A percentile compares a stretch with the other conserved stretches of the same genome.
Evolutionary conservation across 192 early-diverging fungal genomes (phyloP).

Genomic region (Lobosporangium transversale): DNA sequence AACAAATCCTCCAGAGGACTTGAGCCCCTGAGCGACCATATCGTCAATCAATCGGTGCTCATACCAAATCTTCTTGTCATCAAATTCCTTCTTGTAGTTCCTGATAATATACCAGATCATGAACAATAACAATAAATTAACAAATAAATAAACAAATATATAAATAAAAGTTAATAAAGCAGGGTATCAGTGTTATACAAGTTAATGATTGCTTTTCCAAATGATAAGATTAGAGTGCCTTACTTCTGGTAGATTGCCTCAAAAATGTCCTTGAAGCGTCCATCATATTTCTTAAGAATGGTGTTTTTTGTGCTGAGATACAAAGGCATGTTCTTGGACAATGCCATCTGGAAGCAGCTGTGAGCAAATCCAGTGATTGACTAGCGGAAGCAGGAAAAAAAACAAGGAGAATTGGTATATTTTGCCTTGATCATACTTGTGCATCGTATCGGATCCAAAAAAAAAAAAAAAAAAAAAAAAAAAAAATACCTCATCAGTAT

Average conservation of each 20-base stretch:
- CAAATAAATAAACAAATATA: not conserved
- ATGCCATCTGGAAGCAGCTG: constrained; percentile 93
- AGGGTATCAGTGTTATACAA: no score
- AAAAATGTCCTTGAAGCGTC: constrained; percentile 99
- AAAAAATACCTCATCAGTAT: constrained; percentile 80
- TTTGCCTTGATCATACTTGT: no score
- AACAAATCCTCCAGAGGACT: constrained; percentile 92
- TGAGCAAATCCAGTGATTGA: constrained; percentile 95
- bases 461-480: no score
- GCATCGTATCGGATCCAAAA: no score
- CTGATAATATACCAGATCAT: constrained; percentile 4
- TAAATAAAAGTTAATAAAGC: no score
- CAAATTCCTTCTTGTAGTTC: constrained; percentile 85
- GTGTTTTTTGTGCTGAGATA: constrained; percentile 99
- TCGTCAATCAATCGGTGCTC: constrained; percentile 98
- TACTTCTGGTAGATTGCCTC: constrained; percentile 82
- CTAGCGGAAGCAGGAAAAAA: constrained; percentile 15
- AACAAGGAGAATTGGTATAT: not conserved
- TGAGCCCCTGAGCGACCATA: constrained; percentile 96
- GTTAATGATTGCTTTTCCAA: no score
- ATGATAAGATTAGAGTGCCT: no score
- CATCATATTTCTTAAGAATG: constrained; percentile 97
- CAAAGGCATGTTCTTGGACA: constrained; percentile 92
- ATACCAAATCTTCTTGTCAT: constrained; percentile 89
- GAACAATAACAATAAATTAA: not conserved